Evolutionary conservation across 768 basidiomycete species (phyloP), one percentile per base, ranked within the genome.

Genomic region (Amanita pseudoporphyria): DNA sequence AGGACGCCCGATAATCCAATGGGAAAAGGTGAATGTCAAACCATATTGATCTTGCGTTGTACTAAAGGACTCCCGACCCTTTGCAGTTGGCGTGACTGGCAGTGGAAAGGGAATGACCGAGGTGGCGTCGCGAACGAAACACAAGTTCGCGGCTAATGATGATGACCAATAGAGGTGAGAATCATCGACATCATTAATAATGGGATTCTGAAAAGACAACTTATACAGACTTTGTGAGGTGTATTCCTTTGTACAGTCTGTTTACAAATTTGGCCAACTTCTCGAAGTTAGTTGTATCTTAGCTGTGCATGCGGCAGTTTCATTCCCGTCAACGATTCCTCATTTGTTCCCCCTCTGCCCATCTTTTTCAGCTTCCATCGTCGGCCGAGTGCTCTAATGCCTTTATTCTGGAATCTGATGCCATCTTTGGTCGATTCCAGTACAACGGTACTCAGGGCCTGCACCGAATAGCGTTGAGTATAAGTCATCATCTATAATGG

Each of bases 1-100:
- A 90, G 91, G 70, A 94, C 89, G 3, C 92, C 92, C 10, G 91
- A 92, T 56, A 92, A 93, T 61, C 91, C 91, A 9, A 62, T 89
- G 16, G 92, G 91, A 21, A 78, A 73, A 76, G 91, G 91, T 87
- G 58, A 39, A 77, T 62, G 51, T 65, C 57, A 49, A 53, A 52
- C 24, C 47, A 22, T 28, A 49, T n/a, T n/a, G 30, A 37, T 24
- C 31, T 49, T 47, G 9, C 19, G 13, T 13, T n/a, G 16, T 35
- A 37, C 45, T 41, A 46, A 41, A 52, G 39, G 52, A 35, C 56
- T 43, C 54, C 63, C 38, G 62, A 58, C 30, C 57, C 30, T 32
- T 60, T 28, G 45, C 54, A 92, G 90, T 93, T 46, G 90, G 90
- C n/a, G 90, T 93, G 35, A 91, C 89, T 18, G 87, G 87, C 31